Percentiles rank a stretch among this genome's conserved stretches.
Evolutionary conservation across 352 stramenopile genomes (phyloP).

Genomic region (Phytophthora kernoviae): DNA sequence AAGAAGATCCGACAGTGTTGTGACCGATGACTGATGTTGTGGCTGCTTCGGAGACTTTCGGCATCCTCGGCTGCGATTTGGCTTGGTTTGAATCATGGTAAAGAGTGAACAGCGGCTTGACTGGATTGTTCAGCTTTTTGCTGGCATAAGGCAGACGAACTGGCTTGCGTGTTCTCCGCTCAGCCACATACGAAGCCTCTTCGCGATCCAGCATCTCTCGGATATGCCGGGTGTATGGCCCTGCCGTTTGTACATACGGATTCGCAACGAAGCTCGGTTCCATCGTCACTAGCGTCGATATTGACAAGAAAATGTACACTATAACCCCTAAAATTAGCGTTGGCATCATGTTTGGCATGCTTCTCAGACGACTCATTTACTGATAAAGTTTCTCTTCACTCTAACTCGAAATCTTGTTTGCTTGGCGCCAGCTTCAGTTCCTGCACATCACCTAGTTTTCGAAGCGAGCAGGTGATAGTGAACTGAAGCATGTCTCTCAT

Average conservation of each 20-base stretch:
- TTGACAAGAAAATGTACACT: background rate
- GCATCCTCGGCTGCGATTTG: background rate
- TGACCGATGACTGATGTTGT: no score
- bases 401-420: background rate
- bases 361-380: no score
- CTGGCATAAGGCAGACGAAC: constrained; percentile 53
- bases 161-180: constrained; percentile 42
- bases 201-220: constrained; percentile 58
- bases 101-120: constrained; percentile 11
- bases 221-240: constrained; percentile 47
- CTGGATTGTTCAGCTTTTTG: constrained; percentile 52
- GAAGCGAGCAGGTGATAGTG: constrained; percentile 26
- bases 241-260: constrained; percentile 47
- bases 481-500: constrained; percentile 35
- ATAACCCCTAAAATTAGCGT: constrained; percentile 20
- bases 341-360: background rate
- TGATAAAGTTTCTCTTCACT: background rate
- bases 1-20: no score
- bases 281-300: constrained; percentile 25
- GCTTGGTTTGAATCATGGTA: constrained; percentile 8
- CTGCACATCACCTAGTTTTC: constrained; percentile 11
- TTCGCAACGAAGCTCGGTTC: constrained; percentile 59
- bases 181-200: constrained; percentile 50
- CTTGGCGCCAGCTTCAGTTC: constrained; percentile 14
- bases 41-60: background rate